Conservation (phyloP, 164 flowering plant species). For the Piper longum region DNA sequence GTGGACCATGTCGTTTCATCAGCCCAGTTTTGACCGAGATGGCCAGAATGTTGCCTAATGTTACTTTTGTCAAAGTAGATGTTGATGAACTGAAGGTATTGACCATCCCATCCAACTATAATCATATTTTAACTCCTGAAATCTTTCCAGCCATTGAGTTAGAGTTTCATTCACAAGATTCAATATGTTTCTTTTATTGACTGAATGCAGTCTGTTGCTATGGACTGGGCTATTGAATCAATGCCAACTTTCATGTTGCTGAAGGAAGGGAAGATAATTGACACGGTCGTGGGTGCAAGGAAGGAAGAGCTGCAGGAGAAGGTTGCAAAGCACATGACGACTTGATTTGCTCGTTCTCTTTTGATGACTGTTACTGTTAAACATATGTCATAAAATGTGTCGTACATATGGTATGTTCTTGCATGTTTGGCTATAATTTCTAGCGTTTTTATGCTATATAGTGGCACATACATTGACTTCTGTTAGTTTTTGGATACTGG, state of each 20-base stretch:
- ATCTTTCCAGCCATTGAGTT: too few species aligned
- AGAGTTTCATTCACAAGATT: too few species aligned
- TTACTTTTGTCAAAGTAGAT: slow-evolving; percentile 64
- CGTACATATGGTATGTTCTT: too few species aligned
- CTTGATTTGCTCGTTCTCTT: too few species aligned
- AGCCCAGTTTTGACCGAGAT: slow-evolving; percentile 47
- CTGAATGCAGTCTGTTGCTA: slow-evolving; percentile 35
- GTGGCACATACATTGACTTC: too few species aligned
- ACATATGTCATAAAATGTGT: too few species aligned
- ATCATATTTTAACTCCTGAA: too few species aligned
- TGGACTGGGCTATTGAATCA: slow-evolving; percentile 45
- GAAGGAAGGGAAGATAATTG: slow-evolving; percentile 46
- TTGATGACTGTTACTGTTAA: too few species aligned
- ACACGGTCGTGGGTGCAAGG: slow-evolving; percentile 53
- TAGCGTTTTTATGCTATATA: too few species aligned
- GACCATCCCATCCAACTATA: background rate
- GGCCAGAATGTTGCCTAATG: slow-evolving; percentile 47
- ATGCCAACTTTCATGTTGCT: slow-evolving; percentile 64
- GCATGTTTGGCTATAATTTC: too few species aligned
- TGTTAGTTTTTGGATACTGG: too few species aligned
- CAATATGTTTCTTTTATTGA: too few species aligned
- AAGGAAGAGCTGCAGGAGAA: slow-evolving; percentile 25
- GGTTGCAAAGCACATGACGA: slow-evolving; percentile 8
- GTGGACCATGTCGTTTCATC: slow-evolving; percentile 73
- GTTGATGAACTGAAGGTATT: slow-evolving; percentile 60